A percentile compares a stretch with the other conserved stretches of the same genome.
Evolutionary conservation across 768 basidiomycete species (phyloP).

Genomic region (Trametes punicea): DNA sequence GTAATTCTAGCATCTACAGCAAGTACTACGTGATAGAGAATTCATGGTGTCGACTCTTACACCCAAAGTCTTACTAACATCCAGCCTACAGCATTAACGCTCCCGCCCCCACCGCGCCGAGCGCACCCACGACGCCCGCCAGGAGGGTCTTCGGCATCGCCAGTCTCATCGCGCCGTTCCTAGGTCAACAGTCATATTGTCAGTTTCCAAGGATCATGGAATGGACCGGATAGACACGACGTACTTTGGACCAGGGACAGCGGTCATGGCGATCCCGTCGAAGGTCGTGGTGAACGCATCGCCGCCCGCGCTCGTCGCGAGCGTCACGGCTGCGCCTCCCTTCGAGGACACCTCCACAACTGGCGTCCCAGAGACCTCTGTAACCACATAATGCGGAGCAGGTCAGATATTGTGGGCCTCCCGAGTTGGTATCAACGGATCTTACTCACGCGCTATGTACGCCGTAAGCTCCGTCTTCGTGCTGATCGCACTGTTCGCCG

Average conservation of each 20-base stretch:
- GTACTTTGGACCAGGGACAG: neutral
- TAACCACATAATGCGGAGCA: no score
- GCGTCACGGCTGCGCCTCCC: neutral
- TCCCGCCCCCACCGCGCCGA: neutral
- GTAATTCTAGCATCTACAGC: no score
- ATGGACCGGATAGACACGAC: no score
- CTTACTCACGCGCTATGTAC: neutral
- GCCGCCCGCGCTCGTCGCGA: neutral
- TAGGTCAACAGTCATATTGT: neutral
- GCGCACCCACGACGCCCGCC: neutral
- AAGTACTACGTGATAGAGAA: no score
- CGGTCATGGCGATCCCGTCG: neutral
- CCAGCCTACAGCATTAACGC: constrained; percentile 1
- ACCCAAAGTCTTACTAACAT: no score
- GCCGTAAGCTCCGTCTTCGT: neutral
- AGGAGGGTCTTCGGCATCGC: neutral
- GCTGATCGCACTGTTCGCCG: neutral
- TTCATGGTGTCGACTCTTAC: no score
- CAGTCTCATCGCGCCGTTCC: neutral
- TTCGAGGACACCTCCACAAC: neutral
- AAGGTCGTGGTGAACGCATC: neutral
- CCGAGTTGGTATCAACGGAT: no score
- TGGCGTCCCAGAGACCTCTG: neutral
- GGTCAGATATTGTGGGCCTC: no score
- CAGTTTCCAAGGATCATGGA: no score